These are phyloP conservation scores for Fusarium scirpi DNA, from an alignment of 2,329 filamentous ascomycete species.

Conservation along the genomic window DNA sequence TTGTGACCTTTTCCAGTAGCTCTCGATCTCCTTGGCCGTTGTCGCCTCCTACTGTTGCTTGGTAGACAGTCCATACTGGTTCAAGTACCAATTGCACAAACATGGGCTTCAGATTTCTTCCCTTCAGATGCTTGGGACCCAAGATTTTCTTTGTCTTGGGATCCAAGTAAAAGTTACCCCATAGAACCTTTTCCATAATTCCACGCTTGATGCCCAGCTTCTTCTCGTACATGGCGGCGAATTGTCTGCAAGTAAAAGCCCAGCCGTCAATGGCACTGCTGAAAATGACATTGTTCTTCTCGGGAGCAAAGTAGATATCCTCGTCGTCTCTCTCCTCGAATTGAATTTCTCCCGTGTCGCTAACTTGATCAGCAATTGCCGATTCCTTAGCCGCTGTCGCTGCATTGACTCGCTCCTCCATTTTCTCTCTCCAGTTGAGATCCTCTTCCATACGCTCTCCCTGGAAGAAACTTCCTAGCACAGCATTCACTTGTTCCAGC, in stretches of 20 bases:
- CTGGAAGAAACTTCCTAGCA: slow-evolving; percentile 97
- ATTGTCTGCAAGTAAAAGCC: slow-evolving; percentile 97
- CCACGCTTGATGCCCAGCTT: slow-evolving; percentile 94
- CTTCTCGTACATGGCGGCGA: slow-evolving; percentile 93
- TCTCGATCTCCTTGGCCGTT: slow-evolving; percentile 84
- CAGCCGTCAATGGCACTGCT: slow-evolving; percentile 98
- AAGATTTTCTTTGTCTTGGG: slow-evolving; percentile 96
- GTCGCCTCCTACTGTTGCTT: slow-evolving; percentile 85
- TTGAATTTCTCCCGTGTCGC: slow-evolving; percentile 69
- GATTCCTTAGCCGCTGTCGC: slow-evolving; percentile 72
- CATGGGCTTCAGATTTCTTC: slow-evolving; percentile 91
- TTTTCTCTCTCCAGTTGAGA: slow-evolving; percentile 91
- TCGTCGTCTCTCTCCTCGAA: slow-evolving; percentile 96
- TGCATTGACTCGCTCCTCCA: slow-evolving; percentile 86
- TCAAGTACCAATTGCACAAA: slow-evolving; percentile 97
- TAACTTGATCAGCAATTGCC: slow-evolving; percentile 60
- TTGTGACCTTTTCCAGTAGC: slow-evolving; percentile 93
- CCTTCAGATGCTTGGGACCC: slow-evolving; percentile 91
- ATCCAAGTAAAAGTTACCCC: slow-evolving; percentile 97
- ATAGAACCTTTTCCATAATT: slow-evolving; percentile 90
- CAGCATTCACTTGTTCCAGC: slow-evolving; percentile 95
- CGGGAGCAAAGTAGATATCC: slow-evolving; percentile 96
- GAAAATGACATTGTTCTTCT: slow-evolving; percentile 99
- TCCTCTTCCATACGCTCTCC: slow-evolving; percentile 99
- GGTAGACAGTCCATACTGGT: slow-evolving; percentile 95